Conservation (phyloP, 805 yeast genomes). For the Peterozyma xylosa region DNA sequence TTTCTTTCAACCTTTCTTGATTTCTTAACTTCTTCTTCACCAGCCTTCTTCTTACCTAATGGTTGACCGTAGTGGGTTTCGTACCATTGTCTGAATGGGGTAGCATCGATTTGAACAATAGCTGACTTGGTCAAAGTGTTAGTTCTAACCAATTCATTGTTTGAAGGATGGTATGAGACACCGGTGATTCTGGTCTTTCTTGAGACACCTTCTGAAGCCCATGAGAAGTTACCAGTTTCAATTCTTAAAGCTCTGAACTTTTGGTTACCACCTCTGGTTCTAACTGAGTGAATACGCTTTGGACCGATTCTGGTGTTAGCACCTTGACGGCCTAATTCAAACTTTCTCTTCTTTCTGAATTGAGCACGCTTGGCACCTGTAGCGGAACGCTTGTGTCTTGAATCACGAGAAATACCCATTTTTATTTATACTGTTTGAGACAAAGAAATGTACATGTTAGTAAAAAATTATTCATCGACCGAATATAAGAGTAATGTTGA, state of each 20-base stretch:
- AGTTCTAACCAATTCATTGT: constrained; percentile 99
- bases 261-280: constrained; percentile 99
- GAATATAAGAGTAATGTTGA: too few relatives aligned
- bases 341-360: constrained; percentile 99
- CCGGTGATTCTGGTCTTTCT: constrained; percentile 98
- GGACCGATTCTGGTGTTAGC: constrained; percentile 99
- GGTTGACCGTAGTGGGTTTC: constrained; percentile 96
- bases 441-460: neutral
- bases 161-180: constrained; percentile 99
- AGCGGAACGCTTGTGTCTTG: constrained; percentile 99
- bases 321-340: constrained; percentile 99
- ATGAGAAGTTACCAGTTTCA: constrained; percentile 98
- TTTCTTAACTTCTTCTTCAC: constrained; percentile 56
- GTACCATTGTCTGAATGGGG: constrained; percentile 99
- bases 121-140: constrained; percentile 99
- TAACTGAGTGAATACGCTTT: constrained; percentile 98
- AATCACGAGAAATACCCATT: constrained; percentile 99
- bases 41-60: constrained; percentile 77
- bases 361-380: constrained; percentile 99
- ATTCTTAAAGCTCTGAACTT: constrained; percentile 99
- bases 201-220: constrained; percentile 99
- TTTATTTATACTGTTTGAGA: constrained; percentile 21
- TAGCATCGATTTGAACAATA: constrained; percentile 98
- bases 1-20: constrained; percentile 83
- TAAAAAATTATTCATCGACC: neutral